Percentiles rank a stretch among this genome's conserved stretches.
These are phyloP conservation scores for Apiospora saccharicola DNA, from an alignment of 2,329 filamentous ascomycete genomes.

Conservation along the genomic window DNA sequence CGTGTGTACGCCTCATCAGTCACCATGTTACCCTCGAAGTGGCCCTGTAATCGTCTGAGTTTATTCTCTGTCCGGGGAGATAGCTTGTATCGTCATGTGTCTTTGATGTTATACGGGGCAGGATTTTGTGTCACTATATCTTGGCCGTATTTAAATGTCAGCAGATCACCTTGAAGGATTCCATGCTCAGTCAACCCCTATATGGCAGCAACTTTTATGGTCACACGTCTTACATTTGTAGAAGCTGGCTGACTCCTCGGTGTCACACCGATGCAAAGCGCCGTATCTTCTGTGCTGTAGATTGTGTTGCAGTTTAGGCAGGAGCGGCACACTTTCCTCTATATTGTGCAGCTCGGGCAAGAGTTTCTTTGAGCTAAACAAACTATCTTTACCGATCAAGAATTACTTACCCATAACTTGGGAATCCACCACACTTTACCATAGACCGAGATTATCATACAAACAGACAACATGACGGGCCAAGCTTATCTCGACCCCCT, in stretches of 20 bases:
- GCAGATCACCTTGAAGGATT: neutral
- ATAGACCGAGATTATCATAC: neutral
- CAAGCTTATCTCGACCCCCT: neutral
- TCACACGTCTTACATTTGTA: neutral
- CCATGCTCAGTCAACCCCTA: neutral
- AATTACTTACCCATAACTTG: neutral
- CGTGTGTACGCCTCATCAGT: neutral
- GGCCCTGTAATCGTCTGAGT: neutral
- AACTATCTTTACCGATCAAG: no score
- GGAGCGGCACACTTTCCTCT: neutral
- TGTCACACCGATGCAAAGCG: neutral
- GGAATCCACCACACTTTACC: no score
- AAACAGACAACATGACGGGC: neutral
- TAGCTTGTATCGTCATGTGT: neutral
- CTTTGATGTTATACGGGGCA: neutral
- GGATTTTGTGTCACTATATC: neutral
- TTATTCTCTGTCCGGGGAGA: neutral
- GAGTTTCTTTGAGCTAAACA: neutral
- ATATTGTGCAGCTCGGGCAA: neutral
- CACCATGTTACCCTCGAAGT: neutral
- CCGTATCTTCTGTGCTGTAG: neutral
- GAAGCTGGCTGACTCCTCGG: neutral
- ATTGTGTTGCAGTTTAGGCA: neutral
- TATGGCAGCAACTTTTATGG: neutral
- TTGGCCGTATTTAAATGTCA: constrained; percentile 1